Evolutionary conservation across 208 protist species (phyloP), one percentile per base, ranked within the genome.

Genomic region (Trypanosoma lewisi): DNA sequence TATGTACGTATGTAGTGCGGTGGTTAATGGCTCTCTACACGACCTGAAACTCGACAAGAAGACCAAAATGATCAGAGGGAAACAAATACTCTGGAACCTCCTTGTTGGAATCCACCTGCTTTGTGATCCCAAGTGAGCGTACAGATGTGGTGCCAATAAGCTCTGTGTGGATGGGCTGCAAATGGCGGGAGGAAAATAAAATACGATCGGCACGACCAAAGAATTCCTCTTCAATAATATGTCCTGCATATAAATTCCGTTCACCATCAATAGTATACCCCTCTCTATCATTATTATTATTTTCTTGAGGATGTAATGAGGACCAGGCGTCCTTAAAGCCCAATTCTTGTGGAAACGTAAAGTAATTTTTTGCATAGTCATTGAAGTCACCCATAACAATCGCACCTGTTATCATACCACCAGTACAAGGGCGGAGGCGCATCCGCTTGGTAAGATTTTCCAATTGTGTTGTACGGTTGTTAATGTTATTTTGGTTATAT

Each of bases 331-430:
- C 79, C 48, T 77, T 73, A 33, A 67, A 79, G 19, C 72, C 77
- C 61, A 82, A 19, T 19, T 76, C 70, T 2, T 2, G 34, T 16
- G 82, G 78, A 48, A 79, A 67, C 0, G 53, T 58, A 57, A 83
- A 79, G 21, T 68, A 66, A 49, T 77, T 75, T 12, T 49, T 53
- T 23, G 78, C 73, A 61, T 21, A 78, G 47, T 85, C 79, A 63
- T 85, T 82, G 53, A 85, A 83, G 51, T 85, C 82, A 11, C 82
- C 79, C 67, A 83, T 73, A n/a, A 85, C 23, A 52, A 81, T 56
- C 19, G 54, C n/a, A 34, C 45, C 53, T 34, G 36, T 42, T 19
- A 45, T 27, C 8, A 39, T n/a, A 50, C 64, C 54, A 48, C 36
- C n/a, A 62, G 12, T 9, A 62, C 23, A 63, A 37, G 48, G 25